phyloP scores from a whole-genome alignment of 495 filamentous ascomycete species.

The Neurospora sp. region DNA sequence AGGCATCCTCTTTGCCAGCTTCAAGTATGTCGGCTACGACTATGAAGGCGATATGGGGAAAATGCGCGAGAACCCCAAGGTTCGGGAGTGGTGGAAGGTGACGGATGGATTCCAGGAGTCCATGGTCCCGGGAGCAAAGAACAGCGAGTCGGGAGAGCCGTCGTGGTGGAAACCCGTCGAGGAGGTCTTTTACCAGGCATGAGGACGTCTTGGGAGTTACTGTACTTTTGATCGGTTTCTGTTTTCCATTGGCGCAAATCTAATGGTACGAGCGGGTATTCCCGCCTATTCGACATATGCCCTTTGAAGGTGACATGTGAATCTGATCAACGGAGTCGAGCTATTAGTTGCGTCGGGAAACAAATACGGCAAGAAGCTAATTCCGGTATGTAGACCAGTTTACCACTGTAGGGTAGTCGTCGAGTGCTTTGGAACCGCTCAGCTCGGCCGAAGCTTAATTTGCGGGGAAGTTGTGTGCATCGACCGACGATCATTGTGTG shows the following conservation, averaged over 20 bases:
- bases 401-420: background rate
- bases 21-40: slow-evolving; percentile 64
- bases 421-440: background rate
- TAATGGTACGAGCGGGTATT: background rate
- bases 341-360: background rate
- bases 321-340: background rate
- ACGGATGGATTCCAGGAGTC: slow-evolving; percentile 62
- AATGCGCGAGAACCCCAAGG: slow-evolving; percentile 59
- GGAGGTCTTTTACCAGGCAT: slow-evolving; percentile 59
- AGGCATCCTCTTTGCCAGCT: slow-evolving; percentile 56
- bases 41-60: slow-evolving; percentile 61
- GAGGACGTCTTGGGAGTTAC: slow-evolving; percentile 10
- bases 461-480: background rate
- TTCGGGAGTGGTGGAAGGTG: slow-evolving; percentile 70
- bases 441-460: background rate
- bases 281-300: background rate
- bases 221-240: background rate
- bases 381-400: background rate
- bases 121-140: slow-evolving; percentile 51
- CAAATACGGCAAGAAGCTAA: background rate
- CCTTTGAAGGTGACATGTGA: background rate
- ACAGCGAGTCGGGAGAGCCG: slow-evolving; percentile 49
- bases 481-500: background rate
- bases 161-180: slow-evolving; percentile 64
- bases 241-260: background rate